Percentiles rank a stretch among this genome's conserved stretches.
Evolutionary conservation across 352 stramenopile species (phyloP).

Genomic region (Phytophthora palmivora): DNA sequence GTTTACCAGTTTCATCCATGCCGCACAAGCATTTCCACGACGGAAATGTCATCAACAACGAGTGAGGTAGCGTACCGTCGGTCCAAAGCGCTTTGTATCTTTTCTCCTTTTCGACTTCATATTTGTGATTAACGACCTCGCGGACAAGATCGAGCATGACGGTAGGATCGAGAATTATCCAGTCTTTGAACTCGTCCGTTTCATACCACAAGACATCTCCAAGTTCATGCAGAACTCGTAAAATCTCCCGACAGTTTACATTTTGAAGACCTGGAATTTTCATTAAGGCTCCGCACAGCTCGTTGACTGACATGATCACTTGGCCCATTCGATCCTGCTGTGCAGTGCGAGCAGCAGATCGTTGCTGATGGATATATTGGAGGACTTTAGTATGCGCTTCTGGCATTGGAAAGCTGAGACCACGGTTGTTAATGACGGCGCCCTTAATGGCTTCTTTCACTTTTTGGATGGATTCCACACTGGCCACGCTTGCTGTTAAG

Average conservation of each 20-base stretch:
- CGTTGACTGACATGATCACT: constrained; percentile 11
- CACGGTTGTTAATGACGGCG: not conserved
- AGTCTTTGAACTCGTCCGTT: not conserved
- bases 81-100: constrained; percentile 7
- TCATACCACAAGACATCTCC: constrained; percentile 12
- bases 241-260: constrained; percentile 7
- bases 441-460: not conserved
- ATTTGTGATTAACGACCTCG: constrained; percentile 26
- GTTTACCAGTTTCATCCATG: not conserved
- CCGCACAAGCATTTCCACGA: constrained; percentile 8
- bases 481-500: not conserved
- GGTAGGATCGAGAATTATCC: constrained; percentile 14
- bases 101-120: not conserved
- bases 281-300: not conserved
- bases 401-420: constrained; percentile 12
- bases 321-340: not conserved
- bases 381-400: constrained; percentile 8
- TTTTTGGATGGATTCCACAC: not conserved
- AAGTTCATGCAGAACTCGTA: constrained; percentile 17
- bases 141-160: constrained; percentile 29
- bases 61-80: constrained; percentile 14
- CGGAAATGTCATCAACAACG: constrained; percentile 6
- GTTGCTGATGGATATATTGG: not conserved
- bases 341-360: not conserved
- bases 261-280: not conserved